Base-by-base conservation (phyloP, 2,329 filamentous ascomycete genomes). In the Dothideomycetes sp. region DNA sequence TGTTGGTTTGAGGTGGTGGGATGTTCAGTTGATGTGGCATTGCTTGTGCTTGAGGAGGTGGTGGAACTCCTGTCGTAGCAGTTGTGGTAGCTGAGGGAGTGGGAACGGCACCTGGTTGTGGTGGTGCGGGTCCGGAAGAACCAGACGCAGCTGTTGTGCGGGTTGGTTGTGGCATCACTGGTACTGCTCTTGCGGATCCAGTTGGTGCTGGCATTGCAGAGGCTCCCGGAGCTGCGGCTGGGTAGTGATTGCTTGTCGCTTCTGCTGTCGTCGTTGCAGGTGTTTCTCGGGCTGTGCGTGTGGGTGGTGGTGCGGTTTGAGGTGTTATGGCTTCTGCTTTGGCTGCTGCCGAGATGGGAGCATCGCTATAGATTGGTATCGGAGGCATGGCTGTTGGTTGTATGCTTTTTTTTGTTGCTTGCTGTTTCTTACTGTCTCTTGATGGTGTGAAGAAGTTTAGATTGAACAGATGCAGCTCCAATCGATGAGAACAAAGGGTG, bases 301-400 rank as follows among this genome's bases (percentile, higher is more conserved):
- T 62, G 32, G 59, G 62, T 11, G 54, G 54, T 41, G 52, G 50
- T 39, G 54, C 47, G 4, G 63, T 65, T 44, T 63, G 55, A 3
- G 61, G 60, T 1, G 60, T 63, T 17, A 56, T 44, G 23, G 56
- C 61, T 46, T 43, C 54, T 17, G 46, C 45, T 53, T 65, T 66
- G 44, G 53, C 51, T 4, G 66, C 57, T 10, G 55, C 55, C 11
- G 36, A 22, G 47, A 70, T 69, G 38, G 67, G 67, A 17, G 61
- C 61, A 47, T 69, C 57, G 42, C 63, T 63, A 58, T 69, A 64
- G 41, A 68, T 58, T 30, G 58, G 64, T 31, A 70, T 62, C 10
- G 65, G 65, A 10, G 66, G 64, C 67, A 70, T 70, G 9, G 28
- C 61, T 44, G 37, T 18, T 20, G 19, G 2, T 29, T 28, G 18